These are phyloP conservation scores for Scytalidium lignicola DNA, from an alignment of 2,329 filamentous ascomycete genomes.

Conservation along the genomic window DNA sequence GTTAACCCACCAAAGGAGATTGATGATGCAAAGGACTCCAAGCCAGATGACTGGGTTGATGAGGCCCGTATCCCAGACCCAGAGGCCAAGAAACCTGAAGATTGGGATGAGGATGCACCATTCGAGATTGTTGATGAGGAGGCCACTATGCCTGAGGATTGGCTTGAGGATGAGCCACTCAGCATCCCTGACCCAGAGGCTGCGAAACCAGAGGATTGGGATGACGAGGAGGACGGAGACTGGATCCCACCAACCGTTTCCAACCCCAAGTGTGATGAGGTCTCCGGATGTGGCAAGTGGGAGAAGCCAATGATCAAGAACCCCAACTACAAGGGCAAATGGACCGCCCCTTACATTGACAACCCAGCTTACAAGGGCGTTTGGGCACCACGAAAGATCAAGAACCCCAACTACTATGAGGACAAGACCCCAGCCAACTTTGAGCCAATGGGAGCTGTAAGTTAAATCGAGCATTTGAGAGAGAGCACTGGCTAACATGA, in stretches of 20 bases:
- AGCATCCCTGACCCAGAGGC: conserved; percentile 89
- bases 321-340: conserved; percentile 98
- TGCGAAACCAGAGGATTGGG: conserved; percentile 98
- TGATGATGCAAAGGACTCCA: conserved; percentile 86
- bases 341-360: conserved; percentile 86
- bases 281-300: conserved; percentile 92
- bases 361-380: conserved; percentile 97
- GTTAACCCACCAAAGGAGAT: conserved; percentile 96
- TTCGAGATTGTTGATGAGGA: conserved; percentile 94
- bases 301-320: conserved; percentile 88
- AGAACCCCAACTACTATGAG: conserved; percentile 94
- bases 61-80: conserved; percentile 87
- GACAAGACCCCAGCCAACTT: conserved; percentile 96
- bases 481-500: conserved; percentile 13
- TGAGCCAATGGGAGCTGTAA: conserved; percentile 94
- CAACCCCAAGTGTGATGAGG: conserved; percentile 94
- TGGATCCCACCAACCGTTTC: conserved; percentile 85
- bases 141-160: conserved; percentile 87
- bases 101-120: conserved; percentile 98
- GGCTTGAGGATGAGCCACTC: conserved; percentile 84
- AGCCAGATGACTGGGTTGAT: conserved; percentile 96
- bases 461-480: conserved; percentile 33
- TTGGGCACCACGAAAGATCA: conserved; percentile 93
- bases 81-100: conserved; percentile 90
- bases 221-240: conserved; percentile 98